Evolutionary conservation across 208 protist genomes (phyloP).

Genomic region (Trypanosoma vivax): DNA sequence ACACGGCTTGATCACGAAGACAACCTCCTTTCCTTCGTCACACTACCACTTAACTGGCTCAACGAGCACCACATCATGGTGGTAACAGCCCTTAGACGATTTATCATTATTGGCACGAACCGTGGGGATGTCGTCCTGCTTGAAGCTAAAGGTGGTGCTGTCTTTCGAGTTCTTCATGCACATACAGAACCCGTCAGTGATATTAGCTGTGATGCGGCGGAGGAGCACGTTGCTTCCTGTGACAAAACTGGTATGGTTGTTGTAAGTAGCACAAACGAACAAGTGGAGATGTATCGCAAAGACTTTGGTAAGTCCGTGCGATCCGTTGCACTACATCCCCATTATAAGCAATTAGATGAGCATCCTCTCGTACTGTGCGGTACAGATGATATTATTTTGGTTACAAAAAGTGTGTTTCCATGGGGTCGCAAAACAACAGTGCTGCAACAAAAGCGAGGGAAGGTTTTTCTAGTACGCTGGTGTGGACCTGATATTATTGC

Average conservation of each 20-base stretch:
- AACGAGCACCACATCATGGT: slow-evolving; percentile 59
- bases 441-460: slow-evolving; percentile 38
- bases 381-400: slow-evolving; percentile 42
- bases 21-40: slow-evolving; percentile 42
- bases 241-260: slow-evolving; percentile 48
- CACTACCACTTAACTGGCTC: slow-evolving; percentile 25
- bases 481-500: slow-evolving; percentile 52
- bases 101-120: slow-evolving; percentile 64
- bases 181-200: slow-evolving; percentile 61
- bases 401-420: slow-evolving; percentile 38
- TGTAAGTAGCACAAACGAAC: slow-evolving; percentile 30
- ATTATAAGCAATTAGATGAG: slow-evolving; percentile 40
- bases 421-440: slow-evolving; percentile 32
- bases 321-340: slow-evolving; percentile 52
- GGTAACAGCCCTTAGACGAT: slow-evolving; percentile 27
- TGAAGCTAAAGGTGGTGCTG: slow-evolving; percentile 13
- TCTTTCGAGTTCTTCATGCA: slow-evolving; percentile 16
- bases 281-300: slow-evolving; percentile 29
- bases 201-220: slow-evolving; percentile 34
- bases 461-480: slow-evolving; percentile 52
- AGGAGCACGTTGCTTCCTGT: slow-evolving; percentile 41
- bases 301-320: slow-evolving; percentile 38
- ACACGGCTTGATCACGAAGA: slow-evolving; percentile 25
- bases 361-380: slow-evolving; percentile 33
- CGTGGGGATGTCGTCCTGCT: slow-evolving; percentile 53